phyloP scores from a whole-genome alignment of 441 rosid species.

The Populus trichocarpa region DNA sequence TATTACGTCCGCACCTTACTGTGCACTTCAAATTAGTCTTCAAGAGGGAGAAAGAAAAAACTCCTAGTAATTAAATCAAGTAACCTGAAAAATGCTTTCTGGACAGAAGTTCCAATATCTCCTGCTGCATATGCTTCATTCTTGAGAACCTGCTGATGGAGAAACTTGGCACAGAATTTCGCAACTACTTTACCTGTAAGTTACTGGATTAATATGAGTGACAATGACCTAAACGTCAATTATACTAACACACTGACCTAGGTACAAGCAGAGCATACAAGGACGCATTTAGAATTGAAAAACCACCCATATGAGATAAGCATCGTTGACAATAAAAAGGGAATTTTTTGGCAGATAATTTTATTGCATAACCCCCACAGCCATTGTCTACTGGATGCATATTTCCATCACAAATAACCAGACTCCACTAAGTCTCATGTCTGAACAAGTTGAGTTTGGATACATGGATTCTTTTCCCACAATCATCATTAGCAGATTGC shows the following conservation, averaged over 20 bases:
- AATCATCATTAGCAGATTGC: no score
- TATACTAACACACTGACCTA: not conserved
- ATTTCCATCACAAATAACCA: not conserved
- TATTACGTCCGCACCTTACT: not conserved
- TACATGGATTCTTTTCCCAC: no score
- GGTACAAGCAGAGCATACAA: not conserved
- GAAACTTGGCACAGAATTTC: constrained; percentile 84
- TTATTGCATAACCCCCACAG: not conserved
- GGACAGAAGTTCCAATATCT: constrained; percentile 64
- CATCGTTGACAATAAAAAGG: not conserved
- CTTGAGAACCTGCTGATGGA: constrained; percentile 77
- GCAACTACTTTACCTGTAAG: constrained; percentile 87
- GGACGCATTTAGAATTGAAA: not conserved
- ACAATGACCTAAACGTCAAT: not conserved
- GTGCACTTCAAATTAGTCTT: not conserved
- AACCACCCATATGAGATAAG: not conserved
- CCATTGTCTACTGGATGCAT: not conserved
- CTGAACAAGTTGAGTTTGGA: no score
- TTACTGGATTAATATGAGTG: constrained; percentile 9
- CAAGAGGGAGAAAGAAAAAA: not conserved
- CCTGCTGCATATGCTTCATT: constrained; percentile 71
- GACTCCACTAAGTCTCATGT: no score
- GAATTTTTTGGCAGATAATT: not conserved
- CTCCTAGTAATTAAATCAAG: not conserved
- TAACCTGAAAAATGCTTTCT: constrained; percentile 79